A percentile compares a stretch with the other conserved stretches of the same genome.
Evolutionary conservation across 345 rosid species (phyloP).

Genomic region (Salix brachista): DNA sequence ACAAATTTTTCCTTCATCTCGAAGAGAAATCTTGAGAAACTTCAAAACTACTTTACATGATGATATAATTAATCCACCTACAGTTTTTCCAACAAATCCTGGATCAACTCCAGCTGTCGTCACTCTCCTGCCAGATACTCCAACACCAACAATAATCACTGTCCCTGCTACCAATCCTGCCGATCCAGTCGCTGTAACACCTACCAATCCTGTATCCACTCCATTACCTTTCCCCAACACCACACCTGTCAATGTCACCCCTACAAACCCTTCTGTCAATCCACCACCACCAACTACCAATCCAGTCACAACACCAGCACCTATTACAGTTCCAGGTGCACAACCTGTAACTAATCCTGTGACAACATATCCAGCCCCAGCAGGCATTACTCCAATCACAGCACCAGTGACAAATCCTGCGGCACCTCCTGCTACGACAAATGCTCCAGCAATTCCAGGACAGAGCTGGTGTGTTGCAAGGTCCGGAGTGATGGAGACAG

Average conservation of each 20-base stretch:
- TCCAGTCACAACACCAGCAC: conserved; percentile 54
- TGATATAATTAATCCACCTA: conserved; percentile 27
- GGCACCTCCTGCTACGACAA: conserved; percentile 53
- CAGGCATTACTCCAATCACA: conserved; percentile 44
- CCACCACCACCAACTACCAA: conserved; percentile 49
- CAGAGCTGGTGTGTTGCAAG: conserved; percentile 90
- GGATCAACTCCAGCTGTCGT: conserved; percentile 25
- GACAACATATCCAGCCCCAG: conserved; percentile 56
- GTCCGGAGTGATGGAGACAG: conserved; percentile 50
- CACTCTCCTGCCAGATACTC: conserved; percentile 28
- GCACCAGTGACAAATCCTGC: conserved; percentile 42
- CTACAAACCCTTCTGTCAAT: conserved; percentile 36
- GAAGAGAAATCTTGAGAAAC: conserved; percentile 31
- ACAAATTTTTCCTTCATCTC: conserved; percentile 22
- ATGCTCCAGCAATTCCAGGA: conserved; percentile 62
- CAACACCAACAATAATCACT: conserved; percentile 55
- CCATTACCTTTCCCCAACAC: conserved; percentile 27
- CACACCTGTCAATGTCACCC: conserved; percentile 47
- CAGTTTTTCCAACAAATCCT: conserved; percentile 27
- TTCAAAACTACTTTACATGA: conserved; percentile 37
- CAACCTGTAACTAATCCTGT: conserved; percentile 66
- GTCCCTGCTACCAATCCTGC: conserved; percentile 46
- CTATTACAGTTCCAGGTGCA: conserved; percentile 47
- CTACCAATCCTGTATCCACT: conserved; percentile 29
- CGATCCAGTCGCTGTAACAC: conserved; percentile 36